phyloP scores from a whole-genome alignment of 495 filamentous ascomycete genomes.

The Entonaema liquescens region DNA sequence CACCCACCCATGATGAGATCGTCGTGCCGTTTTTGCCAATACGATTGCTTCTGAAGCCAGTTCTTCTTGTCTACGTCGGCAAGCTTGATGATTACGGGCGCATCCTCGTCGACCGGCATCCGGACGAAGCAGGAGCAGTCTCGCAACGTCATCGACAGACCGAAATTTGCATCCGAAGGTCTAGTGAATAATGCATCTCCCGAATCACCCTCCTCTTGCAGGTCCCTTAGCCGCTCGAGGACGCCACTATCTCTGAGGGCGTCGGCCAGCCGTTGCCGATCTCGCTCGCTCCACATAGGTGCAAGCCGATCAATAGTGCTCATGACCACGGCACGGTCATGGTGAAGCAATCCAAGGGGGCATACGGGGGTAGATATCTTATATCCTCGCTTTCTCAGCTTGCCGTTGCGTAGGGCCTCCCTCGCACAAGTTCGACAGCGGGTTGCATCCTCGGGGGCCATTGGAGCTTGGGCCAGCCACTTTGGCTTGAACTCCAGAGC shows the following conservation, averaged over 20 bases:
- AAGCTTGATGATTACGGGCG: slow-evolving; percentile 73
- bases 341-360: slow-evolving; percentile 50
- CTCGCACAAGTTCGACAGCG: slow-evolving; percentile 90
- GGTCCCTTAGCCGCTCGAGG: slow-evolving; percentile 55
- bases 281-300: slow-evolving; percentile 43
- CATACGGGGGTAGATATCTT: slow-evolving; percentile 40
- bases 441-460: slow-evolving; percentile 68
- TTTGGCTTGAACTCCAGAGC: slow-evolving; percentile 91
- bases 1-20: slow-evolving; percentile 74
- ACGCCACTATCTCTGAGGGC: slow-evolving; percentile 44
- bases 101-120: slow-evolving; percentile 54
- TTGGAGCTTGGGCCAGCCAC: slow-evolving; percentile 87
- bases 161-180: slow-evolving; percentile 46
- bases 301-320: slow-evolving; percentile 47
- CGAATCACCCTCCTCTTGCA: slow-evolving; percentile 62
- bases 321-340: slow-evolving; percentile 45
- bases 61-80: slow-evolving; percentile 92
- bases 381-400: slow-evolving; percentile 36
- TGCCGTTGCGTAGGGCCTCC: slow-evolving; percentile 63
- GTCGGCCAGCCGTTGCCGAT: slow-evolving; percentile 28
- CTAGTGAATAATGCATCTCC: slow-evolving; percentile 52
- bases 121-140: slow-evolving; percentile 87
- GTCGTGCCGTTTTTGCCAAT: slow-evolving; percentile 75
- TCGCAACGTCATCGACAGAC: slow-evolving; percentile 82
- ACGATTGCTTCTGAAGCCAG: slow-evolving; percentile 69